These are phyloP conservation scores for Senecio squalidus DNA, from an alignment of 140 eudicot species.

Conservation along the genomic window DNA sequence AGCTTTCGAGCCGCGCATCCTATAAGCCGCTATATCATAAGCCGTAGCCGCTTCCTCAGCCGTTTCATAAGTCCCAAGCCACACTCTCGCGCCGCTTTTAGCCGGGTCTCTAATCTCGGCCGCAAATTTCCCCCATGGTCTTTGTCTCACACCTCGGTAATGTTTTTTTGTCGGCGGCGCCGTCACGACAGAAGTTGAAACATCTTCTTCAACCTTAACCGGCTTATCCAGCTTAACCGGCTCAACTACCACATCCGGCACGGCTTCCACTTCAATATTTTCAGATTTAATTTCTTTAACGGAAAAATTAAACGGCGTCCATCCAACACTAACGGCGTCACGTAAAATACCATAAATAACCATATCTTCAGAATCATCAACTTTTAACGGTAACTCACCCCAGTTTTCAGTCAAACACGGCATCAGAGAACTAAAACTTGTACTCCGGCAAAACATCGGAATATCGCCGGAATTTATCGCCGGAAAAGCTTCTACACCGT, in stretches of 20 bases:
- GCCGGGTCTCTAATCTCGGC: constrained; percentile 93
- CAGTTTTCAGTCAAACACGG: constrained; percentile 70
- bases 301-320: constrained; percentile 65
- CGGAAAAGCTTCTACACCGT: constrained; percentile 30
- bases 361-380: constrained; percentile 83
- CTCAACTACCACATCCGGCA: constrained; percentile 10
- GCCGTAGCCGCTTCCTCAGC: constrained; percentile 92
- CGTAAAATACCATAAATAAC: constrained; percentile 56
- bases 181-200: constrained; percentile 13
- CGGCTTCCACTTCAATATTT: constrained; percentile 25
- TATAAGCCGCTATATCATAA: constrained; percentile 78
- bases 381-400: constrained; percentile 82
- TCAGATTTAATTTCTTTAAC: constrained; percentile 41
- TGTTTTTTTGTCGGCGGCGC: constrained; percentile 48
- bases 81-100: constrained; percentile 80
- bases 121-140: constrained; percentile 97
- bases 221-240: too few species aligned
- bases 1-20: constrained; percentile 90
- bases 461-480: constrained; percentile 25
- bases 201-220: constrained; percentile 23
- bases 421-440: constrained; percentile 56
- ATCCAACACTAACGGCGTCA: constrained; percentile 71
- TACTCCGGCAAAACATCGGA: constrained; percentile 47
- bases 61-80: constrained; percentile 95
- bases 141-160: constrained; percentile 68